Evolutionary conservation across 2,329 filamentous ascomycete genomes (phyloP).

Genomic region (Colletotrichum salicis): DNA sequence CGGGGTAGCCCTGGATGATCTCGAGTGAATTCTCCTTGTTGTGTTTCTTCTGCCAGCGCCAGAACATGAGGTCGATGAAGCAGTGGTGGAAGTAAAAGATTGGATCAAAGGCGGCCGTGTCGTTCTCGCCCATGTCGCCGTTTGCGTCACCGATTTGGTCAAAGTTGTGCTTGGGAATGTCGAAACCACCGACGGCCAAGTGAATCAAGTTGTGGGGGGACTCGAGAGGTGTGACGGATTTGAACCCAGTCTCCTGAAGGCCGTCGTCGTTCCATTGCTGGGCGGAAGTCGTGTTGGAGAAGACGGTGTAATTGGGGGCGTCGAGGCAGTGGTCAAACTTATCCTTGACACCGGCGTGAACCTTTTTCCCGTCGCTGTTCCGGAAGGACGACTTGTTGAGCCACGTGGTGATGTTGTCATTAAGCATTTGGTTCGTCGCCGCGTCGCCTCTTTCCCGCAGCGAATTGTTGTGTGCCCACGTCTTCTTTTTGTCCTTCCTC

Average conservation of each 20-base stretch:
- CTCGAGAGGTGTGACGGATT: conserved; percentile 40
- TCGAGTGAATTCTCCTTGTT: conserved; percentile 4
- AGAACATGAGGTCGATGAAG: conserved; percentile 45
- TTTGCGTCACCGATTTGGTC: conserved; percentile 39
- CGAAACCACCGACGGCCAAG: conserved; percentile 42
- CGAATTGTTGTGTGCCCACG: conserved; percentile 27
- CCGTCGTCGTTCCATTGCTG: conserved; percentile 30
- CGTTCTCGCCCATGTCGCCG: conserved; percentile 48
- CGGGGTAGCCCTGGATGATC: conserved; percentile 24
- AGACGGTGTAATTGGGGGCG: conserved; percentile 47
- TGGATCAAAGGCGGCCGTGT: conserved; percentile 49
- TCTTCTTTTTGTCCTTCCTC: conserved; percentile 8
- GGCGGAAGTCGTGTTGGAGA: conserved; percentile 44
- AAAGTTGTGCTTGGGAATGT: neutral
- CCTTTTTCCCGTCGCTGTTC: neutral
- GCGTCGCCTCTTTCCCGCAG: conserved; percentile 7
- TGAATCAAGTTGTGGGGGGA: conserved; percentile 43
- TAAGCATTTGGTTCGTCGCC: conserved; percentile 38
- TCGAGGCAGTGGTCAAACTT: conserved; percentile 39
- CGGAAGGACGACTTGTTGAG: conserved; percentile 8
- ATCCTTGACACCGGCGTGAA: conserved; percentile 20
- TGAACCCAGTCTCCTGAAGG: conserved; percentile 20
- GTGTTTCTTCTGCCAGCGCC: conserved; percentile 43
- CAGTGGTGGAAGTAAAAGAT: conserved; percentile 47
- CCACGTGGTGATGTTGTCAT: conserved; percentile 40